These are phyloP conservation scores for Tinospora cordifolia DNA, from an alignment of 164 flowering plant species.

Conservation along the genomic window DNA sequence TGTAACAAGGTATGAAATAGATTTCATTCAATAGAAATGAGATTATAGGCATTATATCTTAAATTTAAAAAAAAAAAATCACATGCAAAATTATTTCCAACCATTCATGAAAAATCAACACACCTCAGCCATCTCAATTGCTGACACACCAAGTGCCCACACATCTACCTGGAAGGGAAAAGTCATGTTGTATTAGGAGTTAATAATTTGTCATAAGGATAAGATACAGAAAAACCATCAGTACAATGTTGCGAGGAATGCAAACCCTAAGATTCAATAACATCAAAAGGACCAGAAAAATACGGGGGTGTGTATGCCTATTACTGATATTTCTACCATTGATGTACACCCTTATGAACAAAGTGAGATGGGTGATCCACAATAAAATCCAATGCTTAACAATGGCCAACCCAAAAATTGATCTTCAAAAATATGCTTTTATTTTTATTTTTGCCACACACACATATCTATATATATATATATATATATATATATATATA, in stretches of 20 bases:
- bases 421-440: neutral
- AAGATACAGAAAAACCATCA: neutral
- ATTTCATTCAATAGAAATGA: neutral
- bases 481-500: too few relatives aligned
- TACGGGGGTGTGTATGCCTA: too few relatives aligned
- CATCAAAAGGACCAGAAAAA: neutral
- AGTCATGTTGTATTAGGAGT: neutral
- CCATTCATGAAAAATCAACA: neutral
- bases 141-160: slow-evolving; percentile 99
- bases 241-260: neutral
- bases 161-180: slow-evolving; percentile 74
- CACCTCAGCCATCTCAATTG: slow-evolving; percentile 99
- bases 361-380: neutral
- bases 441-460: too few relatives aligned
- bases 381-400: neutral
- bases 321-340: too few relatives aligned
- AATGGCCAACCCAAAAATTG: neutral
- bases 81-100: neutral
- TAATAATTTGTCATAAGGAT: neutral
- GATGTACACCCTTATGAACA: neutral
- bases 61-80: neutral
- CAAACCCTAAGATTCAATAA: neutral
- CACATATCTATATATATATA: too few relatives aligned
- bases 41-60: neutral
- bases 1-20: neutral